These are phyloP conservation scores for Sordaria brevicollis DNA, from an alignment of 495 filamentous ascomycete genomes.

Conservation along the genomic window DNA sequence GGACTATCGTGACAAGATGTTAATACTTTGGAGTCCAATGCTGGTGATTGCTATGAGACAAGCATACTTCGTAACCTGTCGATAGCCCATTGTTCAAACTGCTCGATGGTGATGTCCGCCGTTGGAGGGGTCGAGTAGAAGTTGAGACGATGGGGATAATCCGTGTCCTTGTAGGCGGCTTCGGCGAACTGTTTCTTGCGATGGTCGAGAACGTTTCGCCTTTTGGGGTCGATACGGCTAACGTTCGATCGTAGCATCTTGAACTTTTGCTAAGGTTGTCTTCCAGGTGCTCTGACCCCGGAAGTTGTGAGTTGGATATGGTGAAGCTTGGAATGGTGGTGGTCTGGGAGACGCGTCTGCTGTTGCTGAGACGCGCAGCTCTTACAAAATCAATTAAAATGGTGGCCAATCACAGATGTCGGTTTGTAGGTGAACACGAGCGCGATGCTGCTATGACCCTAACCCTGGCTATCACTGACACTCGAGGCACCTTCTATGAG, in stretches of 20 bases:
- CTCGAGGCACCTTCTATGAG: neutral
- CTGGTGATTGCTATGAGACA: neutral
- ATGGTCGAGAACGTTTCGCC: constrained; percentile 60
- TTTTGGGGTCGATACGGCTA: constrained; percentile 70
- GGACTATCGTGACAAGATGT: constrained; percentile 42
- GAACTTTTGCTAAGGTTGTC: constrained; percentile 3
- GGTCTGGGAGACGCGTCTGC: neutral
- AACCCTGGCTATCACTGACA: neutral
- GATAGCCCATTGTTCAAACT: constrained; percentile 99
- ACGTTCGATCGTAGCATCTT: constrained; percentile 65
- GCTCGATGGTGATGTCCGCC: constrained; percentile 88
- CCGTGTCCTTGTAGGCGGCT: constrained; percentile 55
- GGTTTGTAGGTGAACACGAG: neutral
- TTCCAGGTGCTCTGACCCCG: neutral
- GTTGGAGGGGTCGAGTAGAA: constrained; percentile 85
- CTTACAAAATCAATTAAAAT: neutral
- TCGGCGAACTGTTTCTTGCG: constrained; percentile 81
- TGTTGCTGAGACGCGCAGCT: neutral
- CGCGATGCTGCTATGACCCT: neutral
- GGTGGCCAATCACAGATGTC: neutral
- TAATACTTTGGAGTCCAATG: constrained; percentile 7
- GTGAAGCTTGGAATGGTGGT: neutral
- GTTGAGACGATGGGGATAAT: constrained; percentile 82
- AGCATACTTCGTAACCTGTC: constrained; percentile 65
- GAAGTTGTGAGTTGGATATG: neutral